Conservation (phyloP, 2,329 filamentous ascomycete genomes). For the Escovopsis weberi region DNA sequence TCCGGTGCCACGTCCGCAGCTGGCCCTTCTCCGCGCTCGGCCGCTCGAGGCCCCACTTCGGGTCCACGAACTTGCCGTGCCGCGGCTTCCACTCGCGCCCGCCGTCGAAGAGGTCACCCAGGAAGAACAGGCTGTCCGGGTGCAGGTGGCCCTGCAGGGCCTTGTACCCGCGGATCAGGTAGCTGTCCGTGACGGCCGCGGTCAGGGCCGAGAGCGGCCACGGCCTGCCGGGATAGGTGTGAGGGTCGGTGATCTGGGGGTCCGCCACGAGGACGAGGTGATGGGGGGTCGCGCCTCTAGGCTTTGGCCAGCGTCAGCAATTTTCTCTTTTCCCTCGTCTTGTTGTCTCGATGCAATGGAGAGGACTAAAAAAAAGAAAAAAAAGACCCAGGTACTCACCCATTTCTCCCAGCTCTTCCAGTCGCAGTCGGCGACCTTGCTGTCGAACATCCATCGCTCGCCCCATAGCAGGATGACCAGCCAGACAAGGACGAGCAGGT, state of each 20-base stretch:
- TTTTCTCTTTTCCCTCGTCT: background rate
- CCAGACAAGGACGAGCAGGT: conserved; percentile 60
- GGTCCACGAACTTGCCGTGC: conserved; percentile 43
- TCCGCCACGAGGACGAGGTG: conserved; percentile 76
- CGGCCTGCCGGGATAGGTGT: conserved; percentile 78
- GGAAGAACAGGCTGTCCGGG: conserved; percentile 81
- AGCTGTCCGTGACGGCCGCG: conserved; percentile 64
- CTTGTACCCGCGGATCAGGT: conserved; percentile 71
- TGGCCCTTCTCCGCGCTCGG: conserved; percentile 37
- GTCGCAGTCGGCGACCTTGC: conserved; percentile 54
- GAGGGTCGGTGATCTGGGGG: conserved; percentile 82
- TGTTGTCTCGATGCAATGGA: background rate
- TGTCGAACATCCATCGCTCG: conserved; percentile 64
- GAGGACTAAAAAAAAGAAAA: no score
- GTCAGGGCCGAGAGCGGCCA: conserved; percentile 43
- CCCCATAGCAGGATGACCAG: conserved; percentile 67
- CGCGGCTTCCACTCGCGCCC: conserved; percentile 84
- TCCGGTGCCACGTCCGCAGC: conserved; percentile 53
- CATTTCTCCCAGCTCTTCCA: conserved; percentile 90
- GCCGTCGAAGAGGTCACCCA: conserved; percentile 91
- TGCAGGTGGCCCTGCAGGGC: conserved; percentile 58
- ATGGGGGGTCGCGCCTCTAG: conserved; percentile 63
- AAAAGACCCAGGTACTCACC: conserved; percentile 37
- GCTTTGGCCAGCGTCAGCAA: conserved; percentile 33
- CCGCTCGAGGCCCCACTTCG: conserved; percentile 39